Base-by-base conservation (phyloP, 371 early-diverging fungal genomes). In the Amoeboaphelidium occidentale region DNA sequence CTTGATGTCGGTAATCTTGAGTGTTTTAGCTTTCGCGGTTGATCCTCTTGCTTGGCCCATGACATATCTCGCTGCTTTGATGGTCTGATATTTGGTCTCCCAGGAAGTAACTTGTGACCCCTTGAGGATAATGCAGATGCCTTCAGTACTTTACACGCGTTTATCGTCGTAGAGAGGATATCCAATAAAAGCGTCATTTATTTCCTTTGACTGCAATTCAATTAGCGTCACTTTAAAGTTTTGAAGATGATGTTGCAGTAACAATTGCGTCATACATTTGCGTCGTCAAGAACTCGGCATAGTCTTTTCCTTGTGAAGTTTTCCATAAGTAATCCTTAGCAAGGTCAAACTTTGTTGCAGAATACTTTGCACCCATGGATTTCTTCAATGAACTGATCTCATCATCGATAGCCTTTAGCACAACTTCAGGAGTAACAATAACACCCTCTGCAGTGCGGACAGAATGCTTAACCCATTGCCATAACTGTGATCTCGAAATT, bases 381-480 rank as follows among this genome's bases (percentile, higher is more conserved):
- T 69, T 54, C 52, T 66, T 63, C 56, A 87, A 65, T 59, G 74
- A 73, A 49, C 60, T 70, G 12, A 73, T 64, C 64, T 92, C 96
- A 62, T 87, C 85, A 32, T 81, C 79, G 55, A 94, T 67, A n/a
- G 84, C 52, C 53, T 69, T 65, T 32, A 70, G 63, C 49, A 87
- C 62, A 50, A 67, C 79, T 52, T 75, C 75, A 6, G 81, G 71
- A 6, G 81, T 87, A 46, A 91, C 65, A 28, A 58, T 61, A 46
- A 70, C 67, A 39, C 92, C 91, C 26, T 87, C 83, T 39, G 66
- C 63, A 13, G 89, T 91, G 57, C 63, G 69, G 28, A 78, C 72
- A n/a, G 67, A 58, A 62, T 93, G 92, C 58, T 74, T 75, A 25
- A 84, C 84, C 94, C 94, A 93, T 68, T 90, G 91, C 79, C 80